Percentiles rank a stretch among this genome's conserved stretches.
phyloP scores from a whole-genome alignment of 768 basidiomycete genomes.

The Pleurotus djamor region DNA sequence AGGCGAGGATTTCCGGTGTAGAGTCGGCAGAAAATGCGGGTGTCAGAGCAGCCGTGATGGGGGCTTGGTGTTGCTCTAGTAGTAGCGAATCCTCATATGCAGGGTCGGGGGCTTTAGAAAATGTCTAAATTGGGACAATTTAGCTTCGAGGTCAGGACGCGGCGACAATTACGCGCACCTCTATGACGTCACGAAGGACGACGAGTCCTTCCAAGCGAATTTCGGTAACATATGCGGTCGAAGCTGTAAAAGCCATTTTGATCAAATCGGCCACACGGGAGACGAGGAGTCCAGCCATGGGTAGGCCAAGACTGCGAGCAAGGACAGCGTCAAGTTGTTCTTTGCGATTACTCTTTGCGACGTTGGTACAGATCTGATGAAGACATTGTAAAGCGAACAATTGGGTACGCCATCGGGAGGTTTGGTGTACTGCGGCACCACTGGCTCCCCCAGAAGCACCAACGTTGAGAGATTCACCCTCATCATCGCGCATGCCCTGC shows the following conservation, averaged over 20 bases:
- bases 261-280: conserved; percentile 91
- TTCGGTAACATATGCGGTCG: conserved; percentile 94
- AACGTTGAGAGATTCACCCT: conserved; percentile 86
- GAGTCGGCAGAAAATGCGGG: conserved; percentile 96
- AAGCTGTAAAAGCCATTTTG: conserved; percentile 97
- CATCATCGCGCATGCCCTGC: conserved; percentile 70
- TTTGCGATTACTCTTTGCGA: conserved; percentile 65
- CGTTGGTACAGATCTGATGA: conserved; percentile 82
- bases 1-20: conserved; percentile 91
- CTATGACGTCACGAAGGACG: conserved; percentile 89
- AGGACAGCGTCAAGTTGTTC: conserved; percentile 84
- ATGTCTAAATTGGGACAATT: conserved; percentile 51
- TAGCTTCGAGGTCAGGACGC: no score
- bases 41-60: conserved; percentile 95
- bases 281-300: conserved; percentile 65
- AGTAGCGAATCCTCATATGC: conserved; percentile 89
- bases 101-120: conserved; percentile 84
- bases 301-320: conserved; percentile 60
- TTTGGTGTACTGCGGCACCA: conserved; percentile 40
- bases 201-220: conserved; percentile 90
- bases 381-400: conserved; percentile 92
- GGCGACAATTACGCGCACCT: conserved; percentile 43
- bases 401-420: conserved; percentile 95
- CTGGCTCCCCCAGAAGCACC: conserved; percentile 42
- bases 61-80: conserved; percentile 97